Evolutionary conservation across 1,139 yeast genomes (phyloP).

Genomic region (Debaryomycetaceae sp.): DNA sequence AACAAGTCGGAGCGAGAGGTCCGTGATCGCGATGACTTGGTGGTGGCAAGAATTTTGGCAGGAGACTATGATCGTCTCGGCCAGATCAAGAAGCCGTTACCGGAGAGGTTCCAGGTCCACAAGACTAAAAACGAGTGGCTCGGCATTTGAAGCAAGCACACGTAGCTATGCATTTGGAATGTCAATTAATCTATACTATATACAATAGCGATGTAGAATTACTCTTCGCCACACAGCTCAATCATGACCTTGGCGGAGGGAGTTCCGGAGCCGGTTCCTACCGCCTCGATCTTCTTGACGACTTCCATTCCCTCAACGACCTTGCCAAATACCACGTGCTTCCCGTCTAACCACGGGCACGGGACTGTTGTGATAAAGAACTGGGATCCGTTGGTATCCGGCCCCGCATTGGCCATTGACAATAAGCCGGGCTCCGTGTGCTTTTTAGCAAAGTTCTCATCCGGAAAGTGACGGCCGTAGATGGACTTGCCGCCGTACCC

Average conservation of each 20-base stretch:
- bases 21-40: slow-evolving; percentile 64
- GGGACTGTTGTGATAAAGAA: slow-evolving; percentile 34
- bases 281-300: slow-evolving; percentile 25
- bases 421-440: slow-evolving; percentile 29
- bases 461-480: slow-evolving; percentile 27
- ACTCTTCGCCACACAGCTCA: slow-evolving; percentile 27
- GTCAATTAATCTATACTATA: background rate
- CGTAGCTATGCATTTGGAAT: no score
- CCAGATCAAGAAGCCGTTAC: slow-evolving; percentile 50
- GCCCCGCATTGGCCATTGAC: slow-evolving; percentile 35
- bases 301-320: slow-evolving; percentile 29
- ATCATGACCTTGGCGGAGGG: slow-evolving; percentile 20
- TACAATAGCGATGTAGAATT: background rate
- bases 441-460: slow-evolving; percentile 25
- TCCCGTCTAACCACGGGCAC: slow-evolving; percentile 33
- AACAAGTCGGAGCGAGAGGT: slow-evolving; percentile 50
- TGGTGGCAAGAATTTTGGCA: slow-evolving; percentile 70
- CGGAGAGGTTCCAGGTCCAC: slow-evolving; percentile 26
- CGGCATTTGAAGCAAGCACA: background rate
- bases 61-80: slow-evolving; percentile 80
- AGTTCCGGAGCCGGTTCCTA: slow-evolving; percentile 22
- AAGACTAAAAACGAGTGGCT: slow-evolving; percentile 8
- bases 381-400: slow-evolving; percentile 33
- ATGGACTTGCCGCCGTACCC: slow-evolving; percentile 33
- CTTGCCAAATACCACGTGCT: slow-evolving; percentile 33